A percentile compares a stretch with the other conserved stretches of the same genome.
Conservation (phyloP, 371 early-diverging fungal genomes). For the Apophysomyces sp. region DNA sequence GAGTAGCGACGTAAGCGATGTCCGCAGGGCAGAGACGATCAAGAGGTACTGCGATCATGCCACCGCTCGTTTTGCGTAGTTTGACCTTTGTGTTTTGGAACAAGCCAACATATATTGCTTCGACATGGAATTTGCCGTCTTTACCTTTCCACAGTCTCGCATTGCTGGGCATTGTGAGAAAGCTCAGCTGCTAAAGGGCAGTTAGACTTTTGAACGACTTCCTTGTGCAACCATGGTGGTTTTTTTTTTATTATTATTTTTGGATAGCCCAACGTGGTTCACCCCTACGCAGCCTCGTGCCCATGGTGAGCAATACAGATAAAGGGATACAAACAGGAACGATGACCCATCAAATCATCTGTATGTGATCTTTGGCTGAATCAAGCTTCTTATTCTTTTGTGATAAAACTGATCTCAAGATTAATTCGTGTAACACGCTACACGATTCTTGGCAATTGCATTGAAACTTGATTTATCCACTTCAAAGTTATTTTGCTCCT, state of each 20-base stretch:
- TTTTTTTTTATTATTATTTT: background rate
- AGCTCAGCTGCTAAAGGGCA: background rate
- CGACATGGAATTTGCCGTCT: conserved; percentile 38
- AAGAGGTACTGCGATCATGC: conserved; percentile 38
- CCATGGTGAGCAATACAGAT: background rate
- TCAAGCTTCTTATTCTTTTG: too few species aligned
- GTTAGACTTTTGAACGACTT: background rate
- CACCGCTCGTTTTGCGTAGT: conserved; percentile 32
- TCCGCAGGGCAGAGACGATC: conserved; percentile 31
- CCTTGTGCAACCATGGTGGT: background rate
- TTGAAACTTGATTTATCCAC: too few species aligned
- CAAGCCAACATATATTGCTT: conserved; percentile 33
- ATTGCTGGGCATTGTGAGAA: background rate
- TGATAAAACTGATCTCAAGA: too few species aligned
- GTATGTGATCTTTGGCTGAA: too few species aligned
- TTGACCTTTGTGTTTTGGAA: conserved; percentile 45
- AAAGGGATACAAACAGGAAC: background rate
- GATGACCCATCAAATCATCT: too few species aligned
- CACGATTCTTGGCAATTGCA: too few species aligned
- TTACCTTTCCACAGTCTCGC: conserved; percentile 31
- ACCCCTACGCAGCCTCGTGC: background rate
- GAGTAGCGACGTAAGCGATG: conserved; percentile 29
- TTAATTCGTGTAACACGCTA: too few species aligned
- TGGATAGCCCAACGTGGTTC: background rate
- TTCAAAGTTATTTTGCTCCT: too few species aligned